A percentile compares a stretch with the other conserved stretches of the same genome.
phyloP scores from a whole-genome alignment of 2,329 filamentous ascomycete species.

The Cladophialophora immunda region DNA sequence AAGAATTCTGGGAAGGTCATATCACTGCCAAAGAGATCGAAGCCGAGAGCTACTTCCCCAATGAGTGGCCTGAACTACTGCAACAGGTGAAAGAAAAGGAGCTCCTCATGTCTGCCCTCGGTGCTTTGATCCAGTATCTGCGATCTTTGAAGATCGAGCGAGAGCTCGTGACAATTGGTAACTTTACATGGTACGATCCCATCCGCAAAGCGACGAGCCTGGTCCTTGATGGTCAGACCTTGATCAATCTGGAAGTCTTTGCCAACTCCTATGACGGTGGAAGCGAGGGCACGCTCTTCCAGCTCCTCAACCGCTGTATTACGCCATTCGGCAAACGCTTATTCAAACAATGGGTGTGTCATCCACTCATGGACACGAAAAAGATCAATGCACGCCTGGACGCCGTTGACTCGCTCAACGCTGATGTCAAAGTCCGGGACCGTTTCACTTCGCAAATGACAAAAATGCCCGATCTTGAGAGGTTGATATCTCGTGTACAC shows the following conservation, averaged over 20 bases:
- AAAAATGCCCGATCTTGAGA: slow-evolving; percentile 92
- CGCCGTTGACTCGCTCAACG: slow-evolving; percentile 91
- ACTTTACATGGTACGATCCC: slow-evolving; percentile 90
- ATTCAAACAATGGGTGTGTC: slow-evolving; percentile 96
- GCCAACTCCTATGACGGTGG: slow-evolving; percentile 90
- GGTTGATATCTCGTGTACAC: slow-evolving; percentile 92
- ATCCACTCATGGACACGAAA: slow-evolving; percentile 83
- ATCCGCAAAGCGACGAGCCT: slow-evolving; percentile 90
- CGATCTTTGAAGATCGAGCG: slow-evolving; percentile 86
- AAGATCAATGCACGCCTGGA: slow-evolving; percentile 95
- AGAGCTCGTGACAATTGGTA: slow-evolving; percentile 85
- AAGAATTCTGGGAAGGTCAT: slow-evolving; percentile 92
- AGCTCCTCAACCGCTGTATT: slow-evolving; percentile 89
- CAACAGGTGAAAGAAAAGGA: slow-evolving; percentile 79
- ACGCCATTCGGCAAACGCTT: slow-evolving; percentile 97
- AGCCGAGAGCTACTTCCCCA: slow-evolving; percentile 79
- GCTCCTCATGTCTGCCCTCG: slow-evolving; percentile 86
- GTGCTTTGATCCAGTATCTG: slow-evolving; percentile 87
- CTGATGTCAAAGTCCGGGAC: slow-evolving; percentile 80
- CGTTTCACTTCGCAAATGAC: slow-evolving; percentile 87
- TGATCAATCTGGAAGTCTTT: slow-evolving; percentile 98
- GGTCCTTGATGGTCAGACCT: slow-evolving; percentile 91
- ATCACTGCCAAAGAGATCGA: slow-evolving; percentile 82
- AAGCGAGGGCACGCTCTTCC: slow-evolving; percentile 85
- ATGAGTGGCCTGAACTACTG: slow-evolving; percentile 81